A percentile compares a stretch with the other conserved stretches of the same genome.
Evolutionary conservation across 208 protist species (phyloP).

Genomic region (Acanthamoeba sp.): DNA sequence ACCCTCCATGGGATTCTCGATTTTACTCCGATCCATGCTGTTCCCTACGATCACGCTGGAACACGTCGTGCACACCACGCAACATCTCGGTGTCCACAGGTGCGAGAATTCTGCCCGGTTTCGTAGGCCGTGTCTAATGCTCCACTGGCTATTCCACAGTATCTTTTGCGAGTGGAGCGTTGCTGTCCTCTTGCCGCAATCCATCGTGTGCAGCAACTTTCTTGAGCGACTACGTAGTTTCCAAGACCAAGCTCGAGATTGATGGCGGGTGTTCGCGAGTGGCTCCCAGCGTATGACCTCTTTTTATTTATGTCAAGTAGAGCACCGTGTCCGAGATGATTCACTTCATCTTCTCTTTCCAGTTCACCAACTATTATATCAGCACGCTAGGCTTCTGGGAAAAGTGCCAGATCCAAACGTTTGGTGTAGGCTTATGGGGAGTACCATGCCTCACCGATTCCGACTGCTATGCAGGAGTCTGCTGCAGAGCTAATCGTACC

Average conservation of each 20-base stretch:
- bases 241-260: neutral
- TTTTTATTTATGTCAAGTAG: neutral
- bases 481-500: neutral
- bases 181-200: neutral
- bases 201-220: neutral
- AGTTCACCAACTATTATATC: neutral
- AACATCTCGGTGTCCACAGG: too few relatives aligned
- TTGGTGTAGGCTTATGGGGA: neutral
- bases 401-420: neutral
- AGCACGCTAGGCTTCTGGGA: neutral
- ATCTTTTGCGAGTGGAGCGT: too few relatives aligned
- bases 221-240: neutral
- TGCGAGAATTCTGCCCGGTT: too few relatives aligned
- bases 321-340: neutral
- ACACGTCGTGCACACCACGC: too few relatives aligned
- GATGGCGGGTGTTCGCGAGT: neutral
- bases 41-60: too few relatives aligned
- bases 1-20: too few relatives aligned
- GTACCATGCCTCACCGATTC: neutral
- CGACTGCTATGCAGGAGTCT: neutral
- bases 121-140: too few relatives aligned
- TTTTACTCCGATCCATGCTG: too few relatives aligned
- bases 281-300: neutral
- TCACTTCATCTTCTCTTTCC: neutral
- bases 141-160: too few relatives aligned